Conservation (phyloP, 441 rosid genomes). For the Cnidoscolus chayamansa region DNA sequence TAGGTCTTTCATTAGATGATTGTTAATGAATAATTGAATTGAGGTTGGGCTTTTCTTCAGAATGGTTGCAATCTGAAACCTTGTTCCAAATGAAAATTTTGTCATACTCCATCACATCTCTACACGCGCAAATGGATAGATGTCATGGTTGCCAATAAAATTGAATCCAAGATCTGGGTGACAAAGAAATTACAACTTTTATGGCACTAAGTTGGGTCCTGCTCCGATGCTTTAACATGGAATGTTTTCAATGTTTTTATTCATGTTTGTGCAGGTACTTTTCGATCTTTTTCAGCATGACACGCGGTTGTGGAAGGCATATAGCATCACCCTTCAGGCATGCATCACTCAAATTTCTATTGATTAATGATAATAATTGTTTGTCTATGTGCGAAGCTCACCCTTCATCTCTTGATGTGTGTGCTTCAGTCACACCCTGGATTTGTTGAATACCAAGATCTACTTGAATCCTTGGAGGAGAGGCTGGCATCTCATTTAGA, state of each 20-base stretch:
- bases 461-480: slow-evolving; percentile 62
- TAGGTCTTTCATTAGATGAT: background rate
- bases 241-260: background rate
- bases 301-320: slow-evolving; percentile 84
- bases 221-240: background rate
- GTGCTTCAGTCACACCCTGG: slow-evolving; percentile 57
- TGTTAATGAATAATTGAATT: background rate
- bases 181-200: too few species aligned
- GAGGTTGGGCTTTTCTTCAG: background rate
- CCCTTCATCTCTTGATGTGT: slow-evolving; percentile 17
- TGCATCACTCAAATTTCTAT: slow-evolving; percentile 8
- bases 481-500: slow-evolving; percentile 44
- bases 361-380: slow-evolving; percentile 1
- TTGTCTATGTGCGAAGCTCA: slow-evolving; percentile 11
- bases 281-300: slow-evolving; percentile 85
- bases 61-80: background rate
- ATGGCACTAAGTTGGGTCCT: background rate
- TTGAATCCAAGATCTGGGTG: background rate
- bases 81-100: background rate
- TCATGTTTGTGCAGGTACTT: slow-evolving; percentile 54
- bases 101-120: background rate
- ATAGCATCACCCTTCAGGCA: slow-evolving; percentile 83
- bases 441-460: slow-evolving; percentile 74
- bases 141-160: background rate
- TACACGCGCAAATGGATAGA: background rate